phyloP scores from a whole-genome alignment of 163 green algal genomes.

The Scenedesmus sp. region DNA sequence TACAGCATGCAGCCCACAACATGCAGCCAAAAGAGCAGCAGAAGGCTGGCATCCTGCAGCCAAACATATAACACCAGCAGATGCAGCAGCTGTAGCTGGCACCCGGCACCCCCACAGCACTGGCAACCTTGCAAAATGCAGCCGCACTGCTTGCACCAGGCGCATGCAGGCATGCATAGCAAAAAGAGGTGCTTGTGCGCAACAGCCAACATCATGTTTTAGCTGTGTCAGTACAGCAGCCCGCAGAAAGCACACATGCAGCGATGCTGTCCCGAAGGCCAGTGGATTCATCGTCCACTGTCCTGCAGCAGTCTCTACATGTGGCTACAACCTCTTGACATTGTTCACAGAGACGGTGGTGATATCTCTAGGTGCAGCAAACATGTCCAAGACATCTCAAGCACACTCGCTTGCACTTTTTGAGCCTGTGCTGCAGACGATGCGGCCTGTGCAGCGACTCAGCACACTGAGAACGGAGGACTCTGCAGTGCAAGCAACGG shows the following conservation, averaged over 20 bases:
- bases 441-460: not conserved
- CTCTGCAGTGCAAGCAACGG: not conserved
- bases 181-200: no score
- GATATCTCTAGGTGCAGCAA: not conserved
- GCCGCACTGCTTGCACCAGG: no score
- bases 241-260: not conserved
- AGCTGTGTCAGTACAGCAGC: no score
- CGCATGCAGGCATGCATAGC: no score
- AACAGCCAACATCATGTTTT: no score
- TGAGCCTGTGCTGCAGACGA: not conserved
- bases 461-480: not conserved
- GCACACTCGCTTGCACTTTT: not conserved
- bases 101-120: no score
- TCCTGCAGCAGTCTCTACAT: not conserved
- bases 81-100: not conserved
- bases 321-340: not conserved
- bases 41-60: not conserved
- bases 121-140: no score
- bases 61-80: not conserved
- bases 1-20: not conserved
- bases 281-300: not conserved
- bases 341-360: not conserved
- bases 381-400: not conserved
- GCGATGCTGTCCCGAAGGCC: not conserved
- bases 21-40: not conserved